phyloP scores from a whole-genome alignment of 2,329 filamentous ascomycete genomes.

The Ophiostoma novo-ulmi region DNA sequence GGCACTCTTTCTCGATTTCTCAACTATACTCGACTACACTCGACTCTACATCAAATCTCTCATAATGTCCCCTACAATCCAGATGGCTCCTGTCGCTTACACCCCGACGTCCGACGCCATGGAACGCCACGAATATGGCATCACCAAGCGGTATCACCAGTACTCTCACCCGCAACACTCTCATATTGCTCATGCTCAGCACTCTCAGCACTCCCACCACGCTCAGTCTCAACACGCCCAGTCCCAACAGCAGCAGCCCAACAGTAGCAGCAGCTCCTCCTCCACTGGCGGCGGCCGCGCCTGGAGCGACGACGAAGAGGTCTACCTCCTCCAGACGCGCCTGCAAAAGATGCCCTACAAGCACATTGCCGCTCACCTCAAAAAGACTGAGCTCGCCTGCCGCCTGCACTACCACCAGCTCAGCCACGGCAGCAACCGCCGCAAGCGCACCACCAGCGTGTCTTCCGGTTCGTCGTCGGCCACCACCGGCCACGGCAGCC shows the following conservation, averaged over 20 bases:
- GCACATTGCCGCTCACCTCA: slow-evolving; percentile 77
- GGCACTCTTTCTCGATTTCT: slow-evolving; percentile 34
- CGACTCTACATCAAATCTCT: background rate
- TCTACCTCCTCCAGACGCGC: slow-evolving; percentile 76
- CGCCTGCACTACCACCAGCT: slow-evolving; percentile 84
- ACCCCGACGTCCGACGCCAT: slow-evolving; percentile 50
- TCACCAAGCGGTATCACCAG: slow-evolving; percentile 56
- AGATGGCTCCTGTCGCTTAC: slow-evolving; percentile 45
- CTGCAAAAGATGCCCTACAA: slow-evolving; percentile 88
- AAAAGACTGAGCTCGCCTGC: slow-evolving; percentile 84
- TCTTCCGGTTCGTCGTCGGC: slow-evolving; percentile 55
- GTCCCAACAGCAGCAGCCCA: background rate
- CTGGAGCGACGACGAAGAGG: slow-evolving; percentile 85
- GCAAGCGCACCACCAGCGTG: slow-evolving; percentile 68
- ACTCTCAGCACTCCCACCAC: background rate
- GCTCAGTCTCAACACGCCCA: background rate
- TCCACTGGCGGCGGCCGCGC: slow-evolving; percentile 71
- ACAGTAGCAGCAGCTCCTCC: slow-evolving; percentile 31
- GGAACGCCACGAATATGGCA: slow-evolving; percentile 54
- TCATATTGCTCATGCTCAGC: background rate
- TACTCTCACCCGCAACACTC: background rate
- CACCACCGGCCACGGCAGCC: slow-evolving; percentile 32
- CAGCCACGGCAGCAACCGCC: slow-evolving; percentile 73
- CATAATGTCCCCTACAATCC: slow-evolving; percentile 48
- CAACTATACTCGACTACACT: background rate